Evolutionary conservation across 495 filamentous ascomycete genomes (phyloP), one percentile per base, ranked within the genome.

Genomic region (Aspergillus nidulans): DNA sequence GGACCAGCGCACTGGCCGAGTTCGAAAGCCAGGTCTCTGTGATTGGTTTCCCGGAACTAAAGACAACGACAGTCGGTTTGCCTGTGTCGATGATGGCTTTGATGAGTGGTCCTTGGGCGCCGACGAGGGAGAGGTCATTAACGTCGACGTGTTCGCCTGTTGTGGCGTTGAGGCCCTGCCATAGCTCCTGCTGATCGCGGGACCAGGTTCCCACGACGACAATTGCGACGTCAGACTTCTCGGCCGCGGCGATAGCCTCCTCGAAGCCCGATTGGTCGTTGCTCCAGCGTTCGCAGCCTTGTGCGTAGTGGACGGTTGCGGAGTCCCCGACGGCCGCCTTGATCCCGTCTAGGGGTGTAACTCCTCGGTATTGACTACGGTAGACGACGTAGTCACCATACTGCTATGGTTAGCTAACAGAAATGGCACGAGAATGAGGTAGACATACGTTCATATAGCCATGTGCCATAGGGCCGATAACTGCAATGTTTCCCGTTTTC

Each of bases 391-490:
- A 88, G 63, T 87, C 85, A 23, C 85, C 85, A 46, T 85, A 85
- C 77, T 83, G 30, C 10, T n/a, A 4, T n/a, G 10, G 32, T 48
- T 32, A 26, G 10, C 15, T 7, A 7, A 34, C 1, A 49, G 10
- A 26, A 52, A 46, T 7, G n/a, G 25, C 19, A 68, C 41, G 24
- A 3, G 23, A 28, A 16, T 20, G 24, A 5, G 32, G n/a, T 24
- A 23, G 25, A 21, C 13, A 15, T 56, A 85, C 83, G 57, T 89
- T 89, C 77, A 87, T 83, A 55, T 69, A 86, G 1, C 81, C 85
- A 65, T 85, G 72, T 0, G 84, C 86, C 85, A 89, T 88, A 13
- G 85, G 85, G 0, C 85, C 85, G 57, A 90, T 85, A n/a, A 89
- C 83, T 3, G 85, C 86, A 59, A 90, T 72, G 19, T 76, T 82